Evolutionary conservation across 2,329 filamentous ascomycete species (phyloP).

Genomic region (Helminthosporium solani): DNA sequence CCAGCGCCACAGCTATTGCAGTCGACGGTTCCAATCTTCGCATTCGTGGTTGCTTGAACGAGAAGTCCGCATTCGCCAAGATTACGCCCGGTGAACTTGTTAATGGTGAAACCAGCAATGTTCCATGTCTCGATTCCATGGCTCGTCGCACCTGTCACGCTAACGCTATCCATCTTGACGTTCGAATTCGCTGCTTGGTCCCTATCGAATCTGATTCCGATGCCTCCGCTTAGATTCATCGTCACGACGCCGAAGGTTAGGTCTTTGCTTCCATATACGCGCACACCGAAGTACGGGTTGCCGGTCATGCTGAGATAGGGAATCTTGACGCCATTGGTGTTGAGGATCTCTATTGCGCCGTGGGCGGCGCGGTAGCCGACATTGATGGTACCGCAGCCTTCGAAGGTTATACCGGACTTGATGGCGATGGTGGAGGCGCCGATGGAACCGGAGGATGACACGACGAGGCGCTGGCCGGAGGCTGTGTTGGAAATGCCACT

Average conservation of each 20-base stretch:
- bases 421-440: constrained; percentile 56
- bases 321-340: constrained; percentile 53
- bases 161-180: constrained; percentile 56
- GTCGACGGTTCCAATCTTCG: constrained; percentile 56
- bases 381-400: constrained; percentile 60
- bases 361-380: constrained; percentile 45
- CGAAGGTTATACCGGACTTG: constrained; percentile 57
- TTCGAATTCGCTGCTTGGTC: constrained; percentile 55
- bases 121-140: constrained; percentile 63
- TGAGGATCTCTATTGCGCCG: constrained; percentile 57
- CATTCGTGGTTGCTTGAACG: constrained; percentile 56
- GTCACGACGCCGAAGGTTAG: constrained; percentile 55
- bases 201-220: constrained; percentile 61
- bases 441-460: constrained; percentile 58
- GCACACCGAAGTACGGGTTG: constrained; percentile 58
- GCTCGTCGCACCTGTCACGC: constrained; percentile 54
- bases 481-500: constrained; percentile 43
- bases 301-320: constrained; percentile 60
- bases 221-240: constrained; percentile 56
- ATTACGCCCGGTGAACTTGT: constrained; percentile 54
- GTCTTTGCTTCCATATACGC: constrained; percentile 55
- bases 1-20: constrained; percentile 56
- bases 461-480: constrained; percentile 55
- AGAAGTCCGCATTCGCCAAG: constrained; percentile 60
- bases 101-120: constrained; percentile 56